phyloP scores from a whole-genome alignment of 768 basidiomycete genomes.

The Trichaptum fuscoviolaceum region DNA sequence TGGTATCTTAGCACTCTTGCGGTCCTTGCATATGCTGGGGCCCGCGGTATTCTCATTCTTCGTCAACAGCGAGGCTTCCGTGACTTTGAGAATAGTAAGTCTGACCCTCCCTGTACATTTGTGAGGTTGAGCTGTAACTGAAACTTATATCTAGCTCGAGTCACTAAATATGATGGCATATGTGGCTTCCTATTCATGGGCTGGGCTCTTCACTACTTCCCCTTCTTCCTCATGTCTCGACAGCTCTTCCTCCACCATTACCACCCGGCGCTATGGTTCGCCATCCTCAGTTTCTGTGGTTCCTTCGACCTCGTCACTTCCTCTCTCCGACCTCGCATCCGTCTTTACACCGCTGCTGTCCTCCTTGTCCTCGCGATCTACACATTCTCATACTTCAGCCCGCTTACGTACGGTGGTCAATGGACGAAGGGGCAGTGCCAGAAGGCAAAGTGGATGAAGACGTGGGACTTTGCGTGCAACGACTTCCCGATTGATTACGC shows the following conservation, averaged over 20 bases:
- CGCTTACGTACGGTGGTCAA: conserved; percentile 73
- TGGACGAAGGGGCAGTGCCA: conserved; percentile 85
- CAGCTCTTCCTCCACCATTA: conserved; percentile 99
- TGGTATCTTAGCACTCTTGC: conserved; percentile 85
- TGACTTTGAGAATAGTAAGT: conserved; percentile 89
- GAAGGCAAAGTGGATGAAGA: conserved; percentile 78
- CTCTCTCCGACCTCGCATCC: conserved; percentile 63
- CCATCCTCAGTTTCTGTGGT: conserved; percentile 69
- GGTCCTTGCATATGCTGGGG: conserved; percentile 57
- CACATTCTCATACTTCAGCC: conserved; percentile 75
- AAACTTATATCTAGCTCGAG: conserved; percentile 55
- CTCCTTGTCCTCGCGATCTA: conserved; percentile 69
- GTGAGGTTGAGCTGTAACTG: conserved; percentile 5
- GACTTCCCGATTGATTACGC: conserved; percentile 65
- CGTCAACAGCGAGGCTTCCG: conserved; percentile 86
- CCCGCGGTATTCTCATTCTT: conserved; percentile 77
- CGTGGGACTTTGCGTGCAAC: conserved; percentile 92
- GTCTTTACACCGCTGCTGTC: conserved; percentile 77
- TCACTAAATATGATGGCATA: conserved; percentile 86
- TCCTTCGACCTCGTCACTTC: conserved; percentile 87
- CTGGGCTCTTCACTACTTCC: conserved; percentile 91
- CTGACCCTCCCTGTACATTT: neutral
- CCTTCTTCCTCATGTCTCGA: conserved; percentile 95
- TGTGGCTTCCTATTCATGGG: conserved; percentile 91
- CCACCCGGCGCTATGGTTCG: conserved; percentile 93